Evolutionary conservation across 331 rosid species (phyloP).

Genomic region (Phaseolus coccineus): DNA sequence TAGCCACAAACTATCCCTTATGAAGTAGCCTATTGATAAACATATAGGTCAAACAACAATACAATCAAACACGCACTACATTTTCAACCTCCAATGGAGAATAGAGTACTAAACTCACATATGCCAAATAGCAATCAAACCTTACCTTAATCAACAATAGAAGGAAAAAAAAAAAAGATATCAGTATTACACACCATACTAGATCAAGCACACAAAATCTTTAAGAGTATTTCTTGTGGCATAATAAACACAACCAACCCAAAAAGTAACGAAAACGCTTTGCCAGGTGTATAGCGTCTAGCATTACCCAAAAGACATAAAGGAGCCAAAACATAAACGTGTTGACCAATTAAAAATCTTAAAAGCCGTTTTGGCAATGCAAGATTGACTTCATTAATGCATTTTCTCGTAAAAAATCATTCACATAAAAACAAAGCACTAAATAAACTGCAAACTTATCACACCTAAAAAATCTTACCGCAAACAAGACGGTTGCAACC

Average conservation of each 20-base stretch:
- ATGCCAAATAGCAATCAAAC: slow-evolving; percentile 25
- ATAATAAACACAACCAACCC: slow-evolving; percentile 1
- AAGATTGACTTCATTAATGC: slow-evolving; percentile 25
- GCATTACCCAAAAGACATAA: slow-evolving; percentile 29
- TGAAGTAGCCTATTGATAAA: not conserved
- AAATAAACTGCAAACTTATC: not conserved
- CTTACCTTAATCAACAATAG: not conserved
- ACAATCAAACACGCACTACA: slow-evolving; percentile 1
- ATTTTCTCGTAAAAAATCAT: not conserved
- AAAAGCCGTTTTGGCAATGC: slow-evolving; percentile 22
- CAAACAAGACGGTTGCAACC: slow-evolving; percentile 81
- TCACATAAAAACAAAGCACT: not conserved
- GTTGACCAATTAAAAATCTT: slow-evolving; percentile 32
- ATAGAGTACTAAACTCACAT: not conserved
- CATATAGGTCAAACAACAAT: slow-evolving; percentile 19
- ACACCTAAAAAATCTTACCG: slow-evolving; percentile 51
- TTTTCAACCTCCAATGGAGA: not conserved
- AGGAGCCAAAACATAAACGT: slow-evolving; percentile 27
- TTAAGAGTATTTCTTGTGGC: not conserved
- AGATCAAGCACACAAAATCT: not conserved
- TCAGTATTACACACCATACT: not conserved
- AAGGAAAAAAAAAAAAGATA: not conserved
- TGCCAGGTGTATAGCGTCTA: not conserved
- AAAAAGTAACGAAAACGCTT: slow-evolving; percentile 5
- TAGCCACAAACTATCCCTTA: slow-evolving; percentile 7